phyloP scores from a whole-genome alignment of 2,329 filamentous ascomycete species.

The Colletotrichum sansevieriae region DNA sequence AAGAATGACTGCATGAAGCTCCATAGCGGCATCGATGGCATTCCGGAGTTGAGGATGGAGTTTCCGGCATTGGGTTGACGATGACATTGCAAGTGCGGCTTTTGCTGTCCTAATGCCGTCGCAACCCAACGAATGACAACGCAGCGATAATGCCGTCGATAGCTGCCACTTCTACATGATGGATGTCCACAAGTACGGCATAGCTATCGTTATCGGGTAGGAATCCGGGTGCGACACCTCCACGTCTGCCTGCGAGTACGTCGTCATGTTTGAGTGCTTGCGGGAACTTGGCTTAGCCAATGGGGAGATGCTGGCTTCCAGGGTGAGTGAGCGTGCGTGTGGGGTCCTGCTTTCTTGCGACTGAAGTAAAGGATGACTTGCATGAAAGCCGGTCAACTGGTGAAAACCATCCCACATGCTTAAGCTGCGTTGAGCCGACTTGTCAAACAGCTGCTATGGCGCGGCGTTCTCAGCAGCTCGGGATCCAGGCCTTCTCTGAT shows the following conservation, averaged over 20 bases:
- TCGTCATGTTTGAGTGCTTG: conserved; percentile 20
- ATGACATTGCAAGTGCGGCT: conserved; percentile 14
- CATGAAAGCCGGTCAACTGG: conserved; percentile 20
- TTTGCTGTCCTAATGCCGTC: conserved; percentile 5
- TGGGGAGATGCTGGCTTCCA: not conserved
- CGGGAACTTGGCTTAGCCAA: conserved; percentile 5
- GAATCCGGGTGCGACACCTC: not conserved
- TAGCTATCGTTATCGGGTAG: not conserved
- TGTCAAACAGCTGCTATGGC: not conserved
- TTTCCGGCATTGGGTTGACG: not conserved
- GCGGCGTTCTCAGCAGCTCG: not conserved
- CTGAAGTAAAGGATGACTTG: conserved; percentile 18
- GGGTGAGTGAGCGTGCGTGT: not conserved
- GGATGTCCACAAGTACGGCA: not conserved
- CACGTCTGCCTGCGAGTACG: conserved; percentile 6
- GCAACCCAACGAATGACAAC: conserved; percentile 31
- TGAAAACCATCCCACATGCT: not conserved
- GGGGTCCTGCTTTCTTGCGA: not conserved
- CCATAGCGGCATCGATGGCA: not conserved
- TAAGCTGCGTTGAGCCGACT: not conserved
- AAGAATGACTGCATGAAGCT: conserved; percentile 36
- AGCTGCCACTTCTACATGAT: not conserved
- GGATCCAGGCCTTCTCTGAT: not conserved
- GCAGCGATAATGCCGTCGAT: not conserved
- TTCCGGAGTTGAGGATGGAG: not conserved